Conservation (phyloP, 2,329 filamentous ascomycete species). For the Paecilomyces sp. region DNA sequence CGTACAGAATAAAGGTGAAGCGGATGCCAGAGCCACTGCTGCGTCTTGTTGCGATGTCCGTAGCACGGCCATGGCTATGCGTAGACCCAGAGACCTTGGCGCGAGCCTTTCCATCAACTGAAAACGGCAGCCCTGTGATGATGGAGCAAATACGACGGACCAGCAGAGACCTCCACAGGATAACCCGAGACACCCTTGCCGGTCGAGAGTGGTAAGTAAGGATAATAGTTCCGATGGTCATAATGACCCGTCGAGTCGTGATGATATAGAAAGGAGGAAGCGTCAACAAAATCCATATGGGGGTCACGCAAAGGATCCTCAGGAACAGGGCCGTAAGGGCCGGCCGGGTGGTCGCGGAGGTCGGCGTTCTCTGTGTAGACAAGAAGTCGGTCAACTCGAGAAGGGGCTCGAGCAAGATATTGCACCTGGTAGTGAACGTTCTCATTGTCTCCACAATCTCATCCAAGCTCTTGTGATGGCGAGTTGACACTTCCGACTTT, state of each 20-base stretch:
- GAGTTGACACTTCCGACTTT: conserved; percentile 57
- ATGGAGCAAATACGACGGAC: conserved; percentile 63
- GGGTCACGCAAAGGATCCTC: conserved; percentile 78
- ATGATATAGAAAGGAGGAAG: conserved; percentile 77
- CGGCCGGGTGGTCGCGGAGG: conserved; percentile 82
- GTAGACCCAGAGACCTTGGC: conserved; percentile 18
- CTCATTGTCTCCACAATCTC: conserved; percentile 92
- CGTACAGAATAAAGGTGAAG: conserved; percentile 93
- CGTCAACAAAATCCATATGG: conserved; percentile 77
- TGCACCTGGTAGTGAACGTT: conserved; percentile 84
- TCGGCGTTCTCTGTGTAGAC: conserved; percentile 82
- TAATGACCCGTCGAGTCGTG: conserved; percentile 73
- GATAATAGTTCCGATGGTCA: conserved; percentile 79
- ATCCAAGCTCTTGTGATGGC: conserved; percentile 88
- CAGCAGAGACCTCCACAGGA: conserved; percentile 80
- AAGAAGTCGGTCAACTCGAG: conserved; percentile 87
- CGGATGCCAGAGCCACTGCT: conserved; percentile 67
- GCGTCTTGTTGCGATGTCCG: conserved; percentile 40
- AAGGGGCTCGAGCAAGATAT: conserved; percentile 83
- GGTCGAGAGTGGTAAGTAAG: conserved; percentile 90
- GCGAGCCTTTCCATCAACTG: conserved; percentile 32
- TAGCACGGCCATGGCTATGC: conserved; percentile 37
- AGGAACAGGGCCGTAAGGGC: conserved; percentile 85
- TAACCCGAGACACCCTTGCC: conserved; percentile 72
- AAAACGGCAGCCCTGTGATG: conserved; percentile 73